A percentile compares a stretch with the other conserved stretches of the same genome.
phyloP scores from a whole-genome alignment of 495 filamentous ascomycete species.

The Xylaria longipes region DNA sequence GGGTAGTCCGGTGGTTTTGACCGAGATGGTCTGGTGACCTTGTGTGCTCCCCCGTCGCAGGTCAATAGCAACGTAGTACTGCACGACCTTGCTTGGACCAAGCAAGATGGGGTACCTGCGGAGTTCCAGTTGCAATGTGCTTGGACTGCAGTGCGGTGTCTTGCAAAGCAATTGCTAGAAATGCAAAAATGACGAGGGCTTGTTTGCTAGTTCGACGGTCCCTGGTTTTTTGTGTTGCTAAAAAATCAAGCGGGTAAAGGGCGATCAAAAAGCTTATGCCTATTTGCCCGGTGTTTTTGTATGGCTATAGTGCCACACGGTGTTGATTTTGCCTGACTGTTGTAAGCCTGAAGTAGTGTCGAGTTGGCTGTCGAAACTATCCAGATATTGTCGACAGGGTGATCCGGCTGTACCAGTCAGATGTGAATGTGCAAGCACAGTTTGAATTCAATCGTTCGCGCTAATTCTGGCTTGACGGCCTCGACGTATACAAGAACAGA shows the following conservation, averaged over 20 bases:
- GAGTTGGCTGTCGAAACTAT: conserved; percentile 17
- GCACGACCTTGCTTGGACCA: not conserved
- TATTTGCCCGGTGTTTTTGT: not conserved
- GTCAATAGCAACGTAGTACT: conserved; percentile 24
- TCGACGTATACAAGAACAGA: not conserved
- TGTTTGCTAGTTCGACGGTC: not conserved
- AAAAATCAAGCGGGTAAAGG: conserved; percentile 5
- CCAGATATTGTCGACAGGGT: conserved; percentile 21
- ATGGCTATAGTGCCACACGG: not conserved
- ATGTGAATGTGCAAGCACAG: not conserved
- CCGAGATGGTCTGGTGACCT: conserved; percentile 26
- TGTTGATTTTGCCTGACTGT: conserved; percentile 2
- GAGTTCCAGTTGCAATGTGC: conserved; percentile 4
- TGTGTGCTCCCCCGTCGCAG: conserved; percentile 8
- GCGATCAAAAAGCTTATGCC: not conserved
- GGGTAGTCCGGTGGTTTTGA: conserved; percentile 24
- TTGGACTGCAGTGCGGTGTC: not conserved
- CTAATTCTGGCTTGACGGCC: not conserved
- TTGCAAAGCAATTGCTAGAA: not conserved
- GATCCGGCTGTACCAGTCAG: not conserved
- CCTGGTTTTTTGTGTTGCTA: not conserved
- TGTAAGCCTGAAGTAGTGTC: not conserved
- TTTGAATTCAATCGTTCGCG: not conserved
- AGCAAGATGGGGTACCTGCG: not conserved
- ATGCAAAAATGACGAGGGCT: not conserved